Evolutionary conservation across 768 basidiomycete species (phyloP).

Genomic region (Pleurotus cornucopiae): DNA sequence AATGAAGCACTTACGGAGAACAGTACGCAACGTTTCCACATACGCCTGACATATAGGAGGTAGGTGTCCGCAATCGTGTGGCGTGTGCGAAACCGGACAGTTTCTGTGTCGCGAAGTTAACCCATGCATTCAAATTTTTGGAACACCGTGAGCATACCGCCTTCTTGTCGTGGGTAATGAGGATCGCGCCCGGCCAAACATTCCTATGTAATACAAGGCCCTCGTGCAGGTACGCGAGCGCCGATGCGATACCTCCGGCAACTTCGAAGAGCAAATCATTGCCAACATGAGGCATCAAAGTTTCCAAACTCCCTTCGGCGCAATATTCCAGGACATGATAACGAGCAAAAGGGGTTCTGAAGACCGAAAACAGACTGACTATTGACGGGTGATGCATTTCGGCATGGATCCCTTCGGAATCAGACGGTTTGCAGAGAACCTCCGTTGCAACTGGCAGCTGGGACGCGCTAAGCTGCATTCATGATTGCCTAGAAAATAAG

Average conservation of each 20-base stretch:
- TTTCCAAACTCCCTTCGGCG: slow-evolving; percentile 30
- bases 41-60: slow-evolving; percentile 16
- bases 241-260: slow-evolving; percentile 34
- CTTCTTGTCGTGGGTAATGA: slow-evolving; percentile 33
- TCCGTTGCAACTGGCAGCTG: slow-evolving; percentile 3
- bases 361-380: slow-evolving; percentile 39
- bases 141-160: slow-evolving; percentile 27
- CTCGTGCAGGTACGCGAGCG: slow-evolving; percentile 37
- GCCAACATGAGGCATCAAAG: slow-evolving; percentile 24
- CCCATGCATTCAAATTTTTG: too few relatives aligned
- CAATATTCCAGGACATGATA: slow-evolving; percentile 47
- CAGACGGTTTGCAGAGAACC: slow-evolving; percentile 2
- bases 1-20: slow-evolving; percentile 33
- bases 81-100: slow-evolving; percentile 36
- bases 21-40: slow-evolving; percentile 24
- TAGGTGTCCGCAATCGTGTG: slow-evolving; percentile 19
- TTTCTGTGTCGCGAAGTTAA: slow-evolving; percentile 29
- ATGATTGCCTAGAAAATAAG: background rate
- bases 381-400: slow-evolving; percentile 46
- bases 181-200: slow-evolving; percentile 33
- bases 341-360: slow-evolving; percentile 24
- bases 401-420: slow-evolving; percentile 28
- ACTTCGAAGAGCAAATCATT: slow-evolving; percentile 29
- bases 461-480: background rate
- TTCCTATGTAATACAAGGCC: slow-evolving; percentile 40